Conservation (phyloP, 495 filamentous ascomycete species). For the Penicillium crystallinum region DNA sequence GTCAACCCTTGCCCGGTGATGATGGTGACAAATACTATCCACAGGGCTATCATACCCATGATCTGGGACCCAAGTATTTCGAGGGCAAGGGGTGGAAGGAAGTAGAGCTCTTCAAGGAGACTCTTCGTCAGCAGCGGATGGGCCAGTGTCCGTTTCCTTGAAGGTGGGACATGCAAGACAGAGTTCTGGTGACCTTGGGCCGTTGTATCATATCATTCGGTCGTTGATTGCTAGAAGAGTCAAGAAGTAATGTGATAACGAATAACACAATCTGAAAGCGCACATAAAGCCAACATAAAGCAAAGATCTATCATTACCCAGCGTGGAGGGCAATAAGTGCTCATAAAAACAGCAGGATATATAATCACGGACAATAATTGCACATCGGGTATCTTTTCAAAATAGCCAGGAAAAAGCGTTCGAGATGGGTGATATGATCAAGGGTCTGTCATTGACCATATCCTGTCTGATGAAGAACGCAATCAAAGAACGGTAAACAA, state of each 20-base stretch:
- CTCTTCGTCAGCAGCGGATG: conserved; percentile 24
- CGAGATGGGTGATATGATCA: conserved; percentile 1
- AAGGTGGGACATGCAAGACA: neutral
- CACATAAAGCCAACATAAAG: neutral
- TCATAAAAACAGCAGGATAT: neutral
- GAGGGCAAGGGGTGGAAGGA: conserved; percentile 51
- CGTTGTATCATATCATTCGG: neutral
- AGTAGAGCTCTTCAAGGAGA: conserved; percentile 34
- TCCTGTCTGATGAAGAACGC: neutral
- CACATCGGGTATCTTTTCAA: conserved; percentile 29
- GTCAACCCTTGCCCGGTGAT: conserved; percentile 55
- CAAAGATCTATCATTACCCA: neutral
- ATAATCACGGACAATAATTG: conserved; percentile 5
- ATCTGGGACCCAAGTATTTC: conserved; percentile 54
- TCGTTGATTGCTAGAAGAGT: neutral
- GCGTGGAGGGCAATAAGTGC: neutral
- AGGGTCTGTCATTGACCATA: neutral
- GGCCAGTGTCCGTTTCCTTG: conserved; percentile 47
- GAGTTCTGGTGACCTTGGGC: no score
- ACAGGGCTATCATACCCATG: conserved; percentile 50
- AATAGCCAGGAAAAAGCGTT: conserved; percentile 5
- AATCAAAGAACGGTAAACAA: conserved; percentile 3
- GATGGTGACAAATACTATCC: conserved; percentile 52
- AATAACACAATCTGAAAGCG: neutral
- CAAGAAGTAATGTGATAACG: neutral